Percentiles rank a stretch among this genome's conserved stretches.
These are phyloP conservation scores for Tetrastigma voinierianum DNA, from an alignment of 164 flowering plant genomes.

Conservation along the genomic window DNA sequence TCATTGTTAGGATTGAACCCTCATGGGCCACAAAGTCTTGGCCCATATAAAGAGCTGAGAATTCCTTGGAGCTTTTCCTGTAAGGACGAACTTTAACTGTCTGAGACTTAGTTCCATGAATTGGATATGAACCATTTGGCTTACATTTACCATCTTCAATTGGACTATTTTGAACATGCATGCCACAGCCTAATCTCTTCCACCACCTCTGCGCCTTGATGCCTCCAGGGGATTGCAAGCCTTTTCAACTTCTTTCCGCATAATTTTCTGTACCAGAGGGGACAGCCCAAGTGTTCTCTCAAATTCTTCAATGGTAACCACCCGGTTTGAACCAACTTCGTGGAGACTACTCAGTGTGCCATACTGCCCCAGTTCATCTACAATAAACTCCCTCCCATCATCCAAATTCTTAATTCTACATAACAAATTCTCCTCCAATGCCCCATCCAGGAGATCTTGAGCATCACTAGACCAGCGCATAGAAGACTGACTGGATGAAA, in stretches of 20 bases:
- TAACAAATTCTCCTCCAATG: slow-evolving; percentile 23
- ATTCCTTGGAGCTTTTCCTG: slow-evolving; percentile 58
- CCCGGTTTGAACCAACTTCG: slow-evolving; percentile 40
- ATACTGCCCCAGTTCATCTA: slow-evolving; percentile 36
- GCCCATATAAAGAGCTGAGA: slow-evolving; percentile 61
- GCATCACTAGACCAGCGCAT: slow-evolving; percentile 20
- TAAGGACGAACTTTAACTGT: slow-evolving; percentile 44
- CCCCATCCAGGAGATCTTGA: slow-evolving; percentile 10
- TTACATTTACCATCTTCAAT: slow-evolving; percentile 16
- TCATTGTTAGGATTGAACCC: slow-evolving; percentile 74
- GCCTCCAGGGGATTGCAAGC: slow-evolving; percentile 6
- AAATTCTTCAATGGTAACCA: slow-evolving; percentile 39
- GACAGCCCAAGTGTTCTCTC: slow-evolving; percentile 39
- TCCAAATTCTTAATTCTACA: slow-evolving; percentile 47
- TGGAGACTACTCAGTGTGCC: slow-evolving; percentile 28
- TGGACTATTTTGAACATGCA: slow-evolving; percentile 34
- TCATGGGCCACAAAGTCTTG: slow-evolving; percentile 76
- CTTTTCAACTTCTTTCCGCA: slow-evolving; percentile 3
- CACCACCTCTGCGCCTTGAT: slow-evolving; percentile 41
- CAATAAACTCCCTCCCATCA: slow-evolving; percentile 35
- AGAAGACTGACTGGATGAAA: slow-evolving; percentile 40
- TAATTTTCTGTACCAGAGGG: slow-evolving; percentile 29
- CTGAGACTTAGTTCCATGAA: slow-evolving; percentile 19
- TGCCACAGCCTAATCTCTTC: slow-evolving; percentile 37
- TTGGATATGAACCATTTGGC: neutral